phyloP scores from a whole-genome alignment of 1,139 yeast genomes.

The Nadsonia starkeyi-henricii region DNA sequence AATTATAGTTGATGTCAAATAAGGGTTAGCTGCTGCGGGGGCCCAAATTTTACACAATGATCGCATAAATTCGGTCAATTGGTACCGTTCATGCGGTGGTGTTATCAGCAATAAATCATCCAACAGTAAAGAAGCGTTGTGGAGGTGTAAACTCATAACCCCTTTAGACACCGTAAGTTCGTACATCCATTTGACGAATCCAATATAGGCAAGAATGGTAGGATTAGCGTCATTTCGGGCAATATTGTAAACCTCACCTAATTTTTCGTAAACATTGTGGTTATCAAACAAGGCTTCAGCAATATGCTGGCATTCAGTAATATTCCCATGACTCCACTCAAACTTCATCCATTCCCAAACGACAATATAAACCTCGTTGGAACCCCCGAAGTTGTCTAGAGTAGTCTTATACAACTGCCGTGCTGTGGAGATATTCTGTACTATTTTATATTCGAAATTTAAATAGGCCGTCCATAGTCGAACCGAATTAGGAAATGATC shows the following conservation, averaged over 20 bases:
- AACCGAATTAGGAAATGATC: background rate
- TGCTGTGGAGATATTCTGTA: background rate
- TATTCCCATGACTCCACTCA: background rate
- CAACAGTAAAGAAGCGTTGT: background rate
- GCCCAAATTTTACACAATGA: background rate
- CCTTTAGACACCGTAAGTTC: background rate
- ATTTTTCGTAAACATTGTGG: background rate
- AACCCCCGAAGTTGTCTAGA: background rate
- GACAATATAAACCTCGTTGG: background rate
- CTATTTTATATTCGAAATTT: background rate
- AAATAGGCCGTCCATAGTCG: background rate
- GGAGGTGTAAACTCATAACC: background rate
- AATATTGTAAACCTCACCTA: background rate
- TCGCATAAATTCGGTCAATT: background rate
- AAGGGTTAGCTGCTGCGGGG: background rate
- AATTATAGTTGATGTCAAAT: background rate
- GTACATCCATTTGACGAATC: background rate
- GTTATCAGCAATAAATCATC: background rate
- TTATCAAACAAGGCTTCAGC: background rate
- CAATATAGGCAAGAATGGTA: background rate
- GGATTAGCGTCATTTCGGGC: background rate
- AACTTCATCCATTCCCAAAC: background rate
- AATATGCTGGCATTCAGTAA: background rate
- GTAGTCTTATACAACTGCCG: background rate
- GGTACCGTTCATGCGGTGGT: too few relatives aligned